phyloP scores from a whole-genome alignment of 2,329 filamentous ascomycete genomes.

The Fusarium secorum region DNA sequence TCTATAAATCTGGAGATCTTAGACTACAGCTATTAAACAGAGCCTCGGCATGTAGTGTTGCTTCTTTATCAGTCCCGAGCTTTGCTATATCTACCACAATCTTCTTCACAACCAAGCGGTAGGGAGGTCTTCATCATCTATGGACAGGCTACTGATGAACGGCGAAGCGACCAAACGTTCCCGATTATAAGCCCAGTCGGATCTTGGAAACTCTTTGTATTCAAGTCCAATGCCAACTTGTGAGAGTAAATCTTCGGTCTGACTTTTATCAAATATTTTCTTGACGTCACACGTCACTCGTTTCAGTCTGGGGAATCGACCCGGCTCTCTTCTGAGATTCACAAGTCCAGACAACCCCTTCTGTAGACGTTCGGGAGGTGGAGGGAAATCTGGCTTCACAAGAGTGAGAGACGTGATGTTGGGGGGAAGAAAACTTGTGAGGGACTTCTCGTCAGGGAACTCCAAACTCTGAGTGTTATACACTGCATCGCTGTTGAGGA shows the following conservation, averaged over 20 bases:
- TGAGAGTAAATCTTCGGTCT: neutral
- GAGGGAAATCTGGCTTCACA: neutral
- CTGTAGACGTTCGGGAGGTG: neutral
- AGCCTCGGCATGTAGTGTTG: neutral
- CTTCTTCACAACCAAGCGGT: neutral
- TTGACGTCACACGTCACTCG: neutral
- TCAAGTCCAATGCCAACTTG: neutral
- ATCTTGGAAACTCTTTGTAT: neutral
- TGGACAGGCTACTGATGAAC: neutral
- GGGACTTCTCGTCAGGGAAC: neutral
- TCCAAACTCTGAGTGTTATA: neutral
- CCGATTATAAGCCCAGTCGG: neutral
- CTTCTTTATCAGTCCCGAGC: neutral
- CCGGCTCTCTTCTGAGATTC: neutral
- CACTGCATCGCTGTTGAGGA: slow-evolving; percentile 6
- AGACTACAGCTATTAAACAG: neutral
- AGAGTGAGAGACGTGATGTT: slow-evolving; percentile 12
- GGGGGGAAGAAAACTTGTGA: neutral
- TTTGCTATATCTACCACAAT: neutral
- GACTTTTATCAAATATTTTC: neutral
- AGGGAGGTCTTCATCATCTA: neutral
- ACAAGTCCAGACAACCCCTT: slow-evolving; percentile 1
- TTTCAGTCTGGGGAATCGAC: neutral
- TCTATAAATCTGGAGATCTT: neutral
- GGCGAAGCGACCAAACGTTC: neutral